Conservation (phyloP, 2,329 filamentous ascomycete species). For the Septoria petroselini region DNA sequence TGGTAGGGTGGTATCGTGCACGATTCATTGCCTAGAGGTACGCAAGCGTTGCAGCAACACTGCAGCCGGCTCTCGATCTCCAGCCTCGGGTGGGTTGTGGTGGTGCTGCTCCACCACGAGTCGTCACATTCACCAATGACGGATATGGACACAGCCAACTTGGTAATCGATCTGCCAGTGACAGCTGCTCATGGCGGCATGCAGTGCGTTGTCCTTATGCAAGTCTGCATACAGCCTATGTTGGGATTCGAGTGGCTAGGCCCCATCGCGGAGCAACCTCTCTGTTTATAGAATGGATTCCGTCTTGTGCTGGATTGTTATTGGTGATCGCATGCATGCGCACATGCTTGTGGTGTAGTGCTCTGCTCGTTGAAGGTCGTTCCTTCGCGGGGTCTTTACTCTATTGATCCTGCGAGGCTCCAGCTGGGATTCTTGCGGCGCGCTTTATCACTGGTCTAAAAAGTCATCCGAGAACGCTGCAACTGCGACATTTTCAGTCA, state of each 20-base stretch:
- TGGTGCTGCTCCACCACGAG: not conserved
- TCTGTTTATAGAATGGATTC: not conserved
- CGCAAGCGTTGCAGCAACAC: slow-evolving; percentile 1
- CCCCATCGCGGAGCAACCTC: not conserved
- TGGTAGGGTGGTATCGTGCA: not conserved
- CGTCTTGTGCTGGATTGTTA: not conserved
- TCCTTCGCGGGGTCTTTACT: not conserved
- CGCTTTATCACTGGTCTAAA: not conserved
- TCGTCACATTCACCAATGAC: not conserved
- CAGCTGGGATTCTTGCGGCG: not conserved
- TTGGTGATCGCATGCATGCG: not conserved
- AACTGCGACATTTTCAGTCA: not conserved
- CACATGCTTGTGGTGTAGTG: not conserved
- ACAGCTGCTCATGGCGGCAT: not conserved
- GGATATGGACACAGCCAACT: not conserved
- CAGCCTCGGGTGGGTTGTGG: not conserved
- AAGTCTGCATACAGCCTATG: slow-evolving; percentile 1
- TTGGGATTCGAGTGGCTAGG: not conserved
- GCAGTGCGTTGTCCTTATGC: slow-evolving; percentile 3
- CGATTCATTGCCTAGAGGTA: not conserved
- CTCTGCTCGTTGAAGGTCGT: not conserved
- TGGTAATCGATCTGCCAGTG: slow-evolving; percentile 1
- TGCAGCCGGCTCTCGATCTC: not conserved
- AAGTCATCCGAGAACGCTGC: not conserved
- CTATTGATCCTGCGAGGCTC: slow-evolving; percentile 5